A percentile compares a stretch with the other conserved stretches of the same genome.
Conservation (phyloP, 768 basidiomycete species). For the Agrocybe praecox region DNA sequence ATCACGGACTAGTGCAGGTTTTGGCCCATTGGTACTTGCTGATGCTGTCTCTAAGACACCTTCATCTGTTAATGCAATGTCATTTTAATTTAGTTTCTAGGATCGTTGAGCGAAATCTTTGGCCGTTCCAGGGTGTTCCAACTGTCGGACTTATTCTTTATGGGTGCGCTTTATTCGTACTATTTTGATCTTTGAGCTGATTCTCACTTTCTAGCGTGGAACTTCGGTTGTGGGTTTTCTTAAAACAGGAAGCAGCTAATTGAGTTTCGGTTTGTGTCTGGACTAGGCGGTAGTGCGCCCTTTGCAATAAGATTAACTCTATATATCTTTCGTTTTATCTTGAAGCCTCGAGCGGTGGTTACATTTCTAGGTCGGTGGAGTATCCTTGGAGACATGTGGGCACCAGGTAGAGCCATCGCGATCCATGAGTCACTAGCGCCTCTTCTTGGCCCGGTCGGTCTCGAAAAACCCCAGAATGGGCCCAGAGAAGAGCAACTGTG, state of each 20-base stretch:
- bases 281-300: conserved; percentile 75
- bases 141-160: conserved; percentile 61
- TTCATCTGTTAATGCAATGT: background rate
- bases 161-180: conserved; percentile 41
- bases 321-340: conserved; percentile 27
- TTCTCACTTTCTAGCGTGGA: conserved; percentile 47
- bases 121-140: conserved; percentile 68
- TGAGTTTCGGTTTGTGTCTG: conserved; percentile 69
- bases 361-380: conserved; percentile 53
- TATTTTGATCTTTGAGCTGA: background rate
- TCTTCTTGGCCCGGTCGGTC: conserved; percentile 62
- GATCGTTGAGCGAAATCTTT: conserved; percentile 72
- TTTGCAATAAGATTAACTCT: conserved; percentile 45
- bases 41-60: background rate
- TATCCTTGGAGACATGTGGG: conserved; percentile 64
- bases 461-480: conserved; percentile 48
- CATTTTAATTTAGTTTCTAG: conserved; percentile 40
- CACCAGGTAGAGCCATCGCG: conserved; percentile 60
- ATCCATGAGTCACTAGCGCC: conserved; percentile 70
- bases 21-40: conserved; percentile 48
- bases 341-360: background rate
- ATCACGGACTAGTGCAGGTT: conserved; percentile 31
- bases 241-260: conserved; percentile 58
- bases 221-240: conserved; percentile 65
- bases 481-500: conserved; percentile 40